phyloP scores from a whole-genome alignment of 139 green algal species.

The Raphidocelis subcapitata region DNA sequence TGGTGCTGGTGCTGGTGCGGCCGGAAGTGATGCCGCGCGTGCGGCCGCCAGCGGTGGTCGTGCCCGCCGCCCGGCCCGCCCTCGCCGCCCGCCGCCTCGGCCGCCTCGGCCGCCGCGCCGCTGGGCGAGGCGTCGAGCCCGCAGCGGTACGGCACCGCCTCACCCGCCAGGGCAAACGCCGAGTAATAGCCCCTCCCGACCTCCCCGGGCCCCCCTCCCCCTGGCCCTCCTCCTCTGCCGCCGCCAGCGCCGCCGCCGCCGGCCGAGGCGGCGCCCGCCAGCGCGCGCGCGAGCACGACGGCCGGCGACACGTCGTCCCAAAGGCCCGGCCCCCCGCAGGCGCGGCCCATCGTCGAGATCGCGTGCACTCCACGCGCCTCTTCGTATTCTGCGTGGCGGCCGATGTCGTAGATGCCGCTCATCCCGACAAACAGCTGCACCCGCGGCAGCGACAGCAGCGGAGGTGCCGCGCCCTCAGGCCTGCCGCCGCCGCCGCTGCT shows the following conservation, averaged over 20 bases:
- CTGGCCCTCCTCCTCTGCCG: background rate
- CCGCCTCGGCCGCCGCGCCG: no score
- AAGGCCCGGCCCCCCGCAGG: constrained; percentile 37
- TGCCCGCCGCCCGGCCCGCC: no score
- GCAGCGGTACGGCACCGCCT: no score
- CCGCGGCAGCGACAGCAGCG: constrained; percentile 31
- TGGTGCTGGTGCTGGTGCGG: no score
- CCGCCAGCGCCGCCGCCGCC: constrained; percentile 1
- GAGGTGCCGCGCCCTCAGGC: background rate
- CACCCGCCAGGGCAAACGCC: no score
- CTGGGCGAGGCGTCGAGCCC: no score
- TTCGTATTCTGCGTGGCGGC: constrained; percentile 68
- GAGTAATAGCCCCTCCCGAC: no score
- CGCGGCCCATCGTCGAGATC: constrained; percentile 69
- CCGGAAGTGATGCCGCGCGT: no score
- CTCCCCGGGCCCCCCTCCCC: no score
- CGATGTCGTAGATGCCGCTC: constrained; percentile 71
- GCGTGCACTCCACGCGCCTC: constrained; percentile 36
- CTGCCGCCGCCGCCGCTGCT: constrained; percentile 6
- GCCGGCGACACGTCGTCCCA: constrained; percentile 56
- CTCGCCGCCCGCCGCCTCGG: no score
- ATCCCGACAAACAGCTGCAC: constrained; percentile 47
- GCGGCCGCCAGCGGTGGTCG: no score
- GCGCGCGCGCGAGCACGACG: constrained; percentile 42
- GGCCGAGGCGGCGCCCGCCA: background rate